Evolutionary conservation across 345 rosid genomes (phyloP), one percentile per base, ranked within the genome.

Genomic region (Litchi chinensis): DNA sequence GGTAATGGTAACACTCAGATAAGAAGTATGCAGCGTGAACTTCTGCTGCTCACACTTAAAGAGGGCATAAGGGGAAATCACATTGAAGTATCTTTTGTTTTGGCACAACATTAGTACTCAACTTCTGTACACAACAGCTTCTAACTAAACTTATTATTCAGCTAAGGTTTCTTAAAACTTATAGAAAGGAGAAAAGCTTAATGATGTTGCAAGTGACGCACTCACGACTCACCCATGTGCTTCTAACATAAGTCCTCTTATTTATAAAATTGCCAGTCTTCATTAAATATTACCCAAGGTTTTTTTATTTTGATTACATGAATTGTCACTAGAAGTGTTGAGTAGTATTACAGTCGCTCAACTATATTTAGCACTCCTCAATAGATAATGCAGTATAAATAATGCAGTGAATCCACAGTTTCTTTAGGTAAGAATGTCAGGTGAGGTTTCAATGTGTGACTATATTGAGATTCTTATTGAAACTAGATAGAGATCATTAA

Each of bases 71-170:
- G 7, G 40, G n/a, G 50, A 43, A 16, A 41, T 37, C 8, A 56
- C 52, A 46, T 46, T 11, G 10, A 46, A 8, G 5, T 11, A 46
- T 46, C 8, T 32, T 32, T 32, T 46, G 16, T 16, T 15, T 60
- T 60, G 65, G 26, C 28, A 19, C 28, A 2, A 3, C 26, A 54
- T 54, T 15, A 54, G 5, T 54, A 54, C 59, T 54, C 65, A 39
- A 19, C n/a, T 40, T 15, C 46, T 68, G 19, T 8, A 43, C 21
- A 50, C 28, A 41, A 43, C 72, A 68, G 56, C 54, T 43, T 3
- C 32, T 68, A 19, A 43, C 10, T 10, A 43, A 68, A 68, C 72
- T 68, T 12, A 41, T 68, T 68, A 32, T 68, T n/a, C 72, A 43
- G 54, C 18, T 68, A 12, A 21, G 54, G n/a, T 16, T 5, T 48